Evolutionary conservation across 1,284 basidiomycete genomes (phyloP).

Genomic region (Ceratobasidium theobromae): DNA sequence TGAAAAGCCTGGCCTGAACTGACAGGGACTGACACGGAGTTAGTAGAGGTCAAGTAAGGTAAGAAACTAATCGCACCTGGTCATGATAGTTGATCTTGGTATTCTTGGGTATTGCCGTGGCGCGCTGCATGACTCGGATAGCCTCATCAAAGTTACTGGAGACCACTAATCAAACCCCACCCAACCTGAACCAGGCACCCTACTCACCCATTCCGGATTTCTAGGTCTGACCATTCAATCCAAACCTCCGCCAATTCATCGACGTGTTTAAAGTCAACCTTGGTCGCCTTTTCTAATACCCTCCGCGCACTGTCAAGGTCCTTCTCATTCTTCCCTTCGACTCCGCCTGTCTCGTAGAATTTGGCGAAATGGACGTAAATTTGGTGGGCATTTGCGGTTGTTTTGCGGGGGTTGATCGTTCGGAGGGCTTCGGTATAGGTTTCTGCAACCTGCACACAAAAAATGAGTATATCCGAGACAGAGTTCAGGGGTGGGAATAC

Average conservation of each 20-base stretch:
- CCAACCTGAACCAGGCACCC: background rate
- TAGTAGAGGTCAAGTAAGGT: constrained; percentile 8
- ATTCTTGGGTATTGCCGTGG: constrained; percentile 85
- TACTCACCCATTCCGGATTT: constrained; percentile 88
- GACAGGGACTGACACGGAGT: constrained; percentile 63
- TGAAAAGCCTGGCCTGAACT: constrained; percentile 90
- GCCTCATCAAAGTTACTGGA: constrained; percentile 93
- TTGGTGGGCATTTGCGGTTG: constrained; percentile 88
- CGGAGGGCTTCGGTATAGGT: constrained; percentile 90
- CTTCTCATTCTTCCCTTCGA: constrained; percentile 69
- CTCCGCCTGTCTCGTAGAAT: constrained; percentile 96
- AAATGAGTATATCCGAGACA: background rate
- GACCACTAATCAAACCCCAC: background rate
- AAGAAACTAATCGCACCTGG: constrained; percentile 61
- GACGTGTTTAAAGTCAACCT: constrained; percentile 91
- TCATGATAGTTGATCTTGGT: constrained; percentile 93
- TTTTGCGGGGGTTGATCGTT: constrained; percentile 86
- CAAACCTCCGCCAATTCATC: constrained; percentile 98
- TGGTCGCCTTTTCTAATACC: constrained; percentile 89
- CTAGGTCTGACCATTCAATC: constrained; percentile 99
- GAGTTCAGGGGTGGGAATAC: constrained; percentile 45
- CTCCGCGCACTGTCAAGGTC: constrained; percentile 87
- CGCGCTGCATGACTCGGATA: constrained; percentile 93
- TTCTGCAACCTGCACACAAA: constrained; percentile 68
- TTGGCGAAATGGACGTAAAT: constrained; percentile 95